A percentile compares a stretch with the other conserved stretches of the same genome.
Conservation (phyloP, 129 eudicot genomes). For the Ambrosia trifida region DNA sequence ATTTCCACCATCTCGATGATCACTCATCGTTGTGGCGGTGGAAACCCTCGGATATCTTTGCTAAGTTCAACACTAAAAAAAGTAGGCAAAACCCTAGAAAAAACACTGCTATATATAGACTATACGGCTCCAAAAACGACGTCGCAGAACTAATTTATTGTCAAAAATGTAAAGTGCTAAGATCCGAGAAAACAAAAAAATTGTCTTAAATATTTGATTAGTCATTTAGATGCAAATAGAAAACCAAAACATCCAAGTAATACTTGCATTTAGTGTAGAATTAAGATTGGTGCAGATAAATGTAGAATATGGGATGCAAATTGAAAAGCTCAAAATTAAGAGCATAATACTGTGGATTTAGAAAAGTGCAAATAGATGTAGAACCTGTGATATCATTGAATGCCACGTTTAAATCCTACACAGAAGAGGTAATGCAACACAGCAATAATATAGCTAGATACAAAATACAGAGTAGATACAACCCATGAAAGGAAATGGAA, state of each 20-base stretch:
- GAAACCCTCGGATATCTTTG: conserved; percentile 16
- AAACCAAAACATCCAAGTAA: conserved; percentile 8
- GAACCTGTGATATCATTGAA: background rate
- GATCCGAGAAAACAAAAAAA: background rate
- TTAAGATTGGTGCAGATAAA: too few species aligned
- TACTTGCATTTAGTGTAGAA: conserved; percentile 6
- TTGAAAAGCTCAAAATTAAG: background rate
- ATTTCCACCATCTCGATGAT: conserved; percentile 37
- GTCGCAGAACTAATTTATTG: conserved; percentile 17
- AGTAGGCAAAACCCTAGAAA: conserved; percentile 22
- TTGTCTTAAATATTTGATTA: conserved; percentile 8
- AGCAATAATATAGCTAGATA: conserved; percentile 7
- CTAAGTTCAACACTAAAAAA: conserved; percentile 2
- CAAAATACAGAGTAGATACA: background rate
- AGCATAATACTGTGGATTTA: background rate
- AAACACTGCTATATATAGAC: conserved; percentile 16
- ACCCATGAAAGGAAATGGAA: conserved; percentile 1
- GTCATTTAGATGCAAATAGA: conserved; percentile 10
- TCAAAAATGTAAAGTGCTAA: conserved; percentile 3
- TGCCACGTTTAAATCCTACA: conserved; percentile 4
- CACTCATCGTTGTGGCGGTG: conserved; percentile 27
- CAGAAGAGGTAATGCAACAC: background rate
- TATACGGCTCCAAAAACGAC: conserved; percentile 25
- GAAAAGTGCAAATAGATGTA: background rate
- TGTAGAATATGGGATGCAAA: background rate